Conservation (phyloP, 805 yeast species). For the Candida tammaniensis region DNA sequence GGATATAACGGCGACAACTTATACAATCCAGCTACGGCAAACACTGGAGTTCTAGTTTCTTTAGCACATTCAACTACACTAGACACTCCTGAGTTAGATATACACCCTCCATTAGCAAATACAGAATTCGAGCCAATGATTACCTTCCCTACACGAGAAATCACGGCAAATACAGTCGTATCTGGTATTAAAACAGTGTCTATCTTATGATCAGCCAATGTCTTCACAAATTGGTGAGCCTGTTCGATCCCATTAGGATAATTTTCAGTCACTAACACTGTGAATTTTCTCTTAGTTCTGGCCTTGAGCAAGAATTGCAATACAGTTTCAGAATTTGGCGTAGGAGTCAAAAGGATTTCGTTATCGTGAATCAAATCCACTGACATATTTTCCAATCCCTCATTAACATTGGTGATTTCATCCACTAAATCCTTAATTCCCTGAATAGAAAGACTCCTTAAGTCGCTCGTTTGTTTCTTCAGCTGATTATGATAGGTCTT, state of each 20-base stretch:
- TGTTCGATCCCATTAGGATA: constrained; percentile 82
- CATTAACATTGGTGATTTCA: constrained; percentile 85
- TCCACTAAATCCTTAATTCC: constrained; percentile 90
- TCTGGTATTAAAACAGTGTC: constrained; percentile 93
- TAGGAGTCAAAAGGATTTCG: constrained; percentile 83
- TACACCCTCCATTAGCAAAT: constrained; percentile 94
- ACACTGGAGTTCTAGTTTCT: constrained; percentile 93
- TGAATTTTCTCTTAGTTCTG: constrained; percentile 82
- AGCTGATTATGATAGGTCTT: constrained; percentile 23
- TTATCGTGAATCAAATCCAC: constrained; percentile 93
- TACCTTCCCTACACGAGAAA: constrained; percentile 97
- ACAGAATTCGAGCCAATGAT: constrained; percentile 90
- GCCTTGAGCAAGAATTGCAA: constrained; percentile 83
- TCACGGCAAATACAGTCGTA: constrained; percentile 87
- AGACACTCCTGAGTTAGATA: constrained; percentile 86
- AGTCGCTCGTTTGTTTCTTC: constrained; percentile 54
- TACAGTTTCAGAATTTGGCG: constrained; percentile 89
- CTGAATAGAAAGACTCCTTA: constrained; percentile 83
- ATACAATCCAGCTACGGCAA: constrained; percentile 91
- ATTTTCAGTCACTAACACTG: constrained; percentile 87
- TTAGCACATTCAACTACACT: constrained; percentile 94
- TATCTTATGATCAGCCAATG: constrained; percentile 78
- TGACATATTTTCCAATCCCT: constrained; percentile 86
- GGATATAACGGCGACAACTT: constrained; percentile 93
- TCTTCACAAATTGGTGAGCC: constrained; percentile 78